Evolutionary conservation across 2,329 filamentous ascomycete genomes (phyloP).

Genomic region (Didymella keratinophila): DNA sequence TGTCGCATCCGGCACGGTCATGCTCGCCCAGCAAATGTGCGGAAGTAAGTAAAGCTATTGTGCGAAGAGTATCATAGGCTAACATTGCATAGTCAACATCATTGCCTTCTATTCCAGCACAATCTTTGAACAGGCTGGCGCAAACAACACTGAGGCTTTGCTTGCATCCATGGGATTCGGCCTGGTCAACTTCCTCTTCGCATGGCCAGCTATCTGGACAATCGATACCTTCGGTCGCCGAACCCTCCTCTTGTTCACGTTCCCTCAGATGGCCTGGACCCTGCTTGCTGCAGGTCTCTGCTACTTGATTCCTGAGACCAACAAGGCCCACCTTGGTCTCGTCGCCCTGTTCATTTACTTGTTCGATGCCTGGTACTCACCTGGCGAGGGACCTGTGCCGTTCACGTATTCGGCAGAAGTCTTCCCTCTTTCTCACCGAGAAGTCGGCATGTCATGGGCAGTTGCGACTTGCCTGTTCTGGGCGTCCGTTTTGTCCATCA

Average conservation of each 20-base stretch:
- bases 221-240: constrained; percentile 63
- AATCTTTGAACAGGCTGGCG: constrained; percentile 57
- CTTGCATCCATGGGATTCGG: constrained; percentile 65
- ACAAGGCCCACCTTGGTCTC: constrained; percentile 55
- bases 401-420: constrained; percentile 72
- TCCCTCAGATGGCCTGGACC: constrained; percentile 59
- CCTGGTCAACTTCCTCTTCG: constrained; percentile 65
- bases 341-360: constrained; percentile 65
- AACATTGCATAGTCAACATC: constrained; percentile 45
- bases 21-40: constrained; percentile 71
- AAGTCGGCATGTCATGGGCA: constrained; percentile 54
- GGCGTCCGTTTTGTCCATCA: constrained; percentile 51
- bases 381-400: constrained; percentile 63
- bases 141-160: constrained; percentile 51
- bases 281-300: constrained; percentile 61
- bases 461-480: constrained; percentile 53
- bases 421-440: constrained; percentile 71
- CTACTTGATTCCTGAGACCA: constrained; percentile 56
- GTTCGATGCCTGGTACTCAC: constrained; percentile 56
- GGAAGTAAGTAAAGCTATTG: constrained; percentile 44
- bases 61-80: background rate
- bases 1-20: constrained; percentile 76
- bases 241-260: constrained; percentile 57
- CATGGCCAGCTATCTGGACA: constrained; percentile 65
- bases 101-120: constrained; percentile 60